These are phyloP conservation scores for Exophiala sideris DNA, from an alignment of 2,329 filamentous ascomycete species.

Conservation along the genomic window DNA sequence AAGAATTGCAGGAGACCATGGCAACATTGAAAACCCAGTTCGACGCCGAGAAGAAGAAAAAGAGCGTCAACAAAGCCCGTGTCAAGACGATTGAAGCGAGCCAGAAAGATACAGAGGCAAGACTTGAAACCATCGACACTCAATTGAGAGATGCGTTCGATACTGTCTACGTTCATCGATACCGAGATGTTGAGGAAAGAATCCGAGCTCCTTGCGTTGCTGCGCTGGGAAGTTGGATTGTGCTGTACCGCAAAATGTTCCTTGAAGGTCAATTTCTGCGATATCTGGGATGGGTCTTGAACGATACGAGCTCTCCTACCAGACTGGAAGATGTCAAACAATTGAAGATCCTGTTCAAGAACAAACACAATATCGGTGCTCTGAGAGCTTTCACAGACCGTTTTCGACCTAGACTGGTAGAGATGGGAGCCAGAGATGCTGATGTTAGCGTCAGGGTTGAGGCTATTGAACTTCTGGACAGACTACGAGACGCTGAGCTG, in stretches of 20 bases:
- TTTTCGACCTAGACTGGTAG: slow-evolving; percentile 80
- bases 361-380: slow-evolving; percentile 70
- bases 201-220: slow-evolving; percentile 87
- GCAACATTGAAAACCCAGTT: slow-evolving; percentile 75
- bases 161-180: slow-evolving; percentile 89
- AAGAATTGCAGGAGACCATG: slow-evolving; percentile 66
- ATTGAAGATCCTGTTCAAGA: slow-evolving; percentile 72
- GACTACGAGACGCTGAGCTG: slow-evolving; percentile 77
- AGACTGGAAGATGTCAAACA: slow-evolving; percentile 85
- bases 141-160: slow-evolving; percentile 84
- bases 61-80: slow-evolving; percentile 72
- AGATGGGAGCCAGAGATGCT: slow-evolving; percentile 84
- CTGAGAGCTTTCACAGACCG: slow-evolving; percentile 90
- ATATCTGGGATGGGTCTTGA: slow-evolving; percentile 93
- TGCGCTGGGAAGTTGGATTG: slow-evolving; percentile 85
- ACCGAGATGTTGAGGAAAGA: slow-evolving; percentile 85
- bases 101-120: slow-evolving; percentile 66
- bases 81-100: slow-evolving; percentile 69
- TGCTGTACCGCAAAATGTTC: slow-evolving; percentile 77
- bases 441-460: slow-evolving; percentile 76
- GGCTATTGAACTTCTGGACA: slow-evolving; percentile 76
- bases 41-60: slow-evolving; percentile 71
- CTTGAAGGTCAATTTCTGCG: slow-evolving; percentile 87
- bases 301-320: slow-evolving; percentile 70
- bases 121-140: slow-evolving; percentile 66